phyloP scores from a whole-genome alignment of 208 protist species.

The Leishmania turanica region DNA sequence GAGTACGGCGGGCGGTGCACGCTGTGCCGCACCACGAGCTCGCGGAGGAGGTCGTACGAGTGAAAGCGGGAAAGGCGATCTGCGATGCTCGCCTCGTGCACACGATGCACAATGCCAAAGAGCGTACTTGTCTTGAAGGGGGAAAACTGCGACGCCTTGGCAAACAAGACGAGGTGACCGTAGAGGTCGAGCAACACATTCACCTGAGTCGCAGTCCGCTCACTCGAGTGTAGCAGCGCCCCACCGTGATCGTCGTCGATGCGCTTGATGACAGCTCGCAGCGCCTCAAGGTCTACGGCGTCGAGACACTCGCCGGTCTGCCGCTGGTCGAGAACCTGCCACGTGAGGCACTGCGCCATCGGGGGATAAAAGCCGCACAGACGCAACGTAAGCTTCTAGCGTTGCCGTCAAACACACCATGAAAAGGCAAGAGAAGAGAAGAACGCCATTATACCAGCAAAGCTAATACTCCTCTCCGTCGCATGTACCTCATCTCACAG shows the following conservation, averaged over 20 bases:
- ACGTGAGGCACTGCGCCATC: slow-evolving; percentile 60
- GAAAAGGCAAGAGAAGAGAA: not conserved
- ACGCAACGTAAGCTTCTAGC: not conserved
- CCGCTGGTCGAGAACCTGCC: slow-evolving; percentile 56
- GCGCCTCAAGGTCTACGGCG: slow-evolving; percentile 43
- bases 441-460: not conserved
- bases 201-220: slow-evolving; percentile 39
- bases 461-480: not conserved
- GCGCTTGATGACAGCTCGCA: slow-evolving; percentile 47
- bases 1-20: slow-evolving; percentile 89
- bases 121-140: slow-evolving; percentile 86
- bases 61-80: slow-evolving; percentile 50
- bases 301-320: slow-evolving; percentile 58
- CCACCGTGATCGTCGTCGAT: slow-evolving; percentile 41
- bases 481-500: not conserved
- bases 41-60: slow-evolving; percentile 75
- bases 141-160: slow-evolving; percentile 56
- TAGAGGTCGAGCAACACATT: slow-evolving; percentile 82
- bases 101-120: slow-evolving; percentile 64
- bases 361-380: not conserved
- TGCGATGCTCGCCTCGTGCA: slow-evolving; percentile 77
- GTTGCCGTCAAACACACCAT: not conserved
- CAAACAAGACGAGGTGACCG: slow-evolving; percentile 82
- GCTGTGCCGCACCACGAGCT: slow-evolving; percentile 82
- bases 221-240: slow-evolving; percentile 26